phyloP scores from a whole-genome alignment of 2,329 filamentous ascomycete species.

The Lachnum nothofagi region DNA sequence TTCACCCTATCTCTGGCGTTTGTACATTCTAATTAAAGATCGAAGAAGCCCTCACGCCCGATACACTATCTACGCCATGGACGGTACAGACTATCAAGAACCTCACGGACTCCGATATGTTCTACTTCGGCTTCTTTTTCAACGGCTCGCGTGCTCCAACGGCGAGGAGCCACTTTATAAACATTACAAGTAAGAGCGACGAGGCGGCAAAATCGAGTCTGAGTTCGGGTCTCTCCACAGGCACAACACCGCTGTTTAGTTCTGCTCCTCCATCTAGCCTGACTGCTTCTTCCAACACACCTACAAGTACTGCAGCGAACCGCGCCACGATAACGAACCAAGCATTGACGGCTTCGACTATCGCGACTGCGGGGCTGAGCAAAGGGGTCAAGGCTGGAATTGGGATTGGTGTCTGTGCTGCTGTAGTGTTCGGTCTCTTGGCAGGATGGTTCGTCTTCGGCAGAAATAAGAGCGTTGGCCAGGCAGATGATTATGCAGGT shows the following conservation, averaged over 20 bases:
- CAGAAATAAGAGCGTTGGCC: background rate
- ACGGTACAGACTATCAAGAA: constrained; percentile 10
- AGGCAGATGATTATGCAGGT: background rate
- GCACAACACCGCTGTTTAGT: too few species aligned
- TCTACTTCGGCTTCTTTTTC: constrained; percentile 10
- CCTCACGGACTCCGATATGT: constrained; percentile 11
- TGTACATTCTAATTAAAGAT: background rate
- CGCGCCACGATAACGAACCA: background rate
- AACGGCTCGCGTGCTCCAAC: background rate
- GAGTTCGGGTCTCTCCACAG: background rate
- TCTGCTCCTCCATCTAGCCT: background rate
- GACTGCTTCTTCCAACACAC: background rate
- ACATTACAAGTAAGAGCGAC: constrained; percentile 6
- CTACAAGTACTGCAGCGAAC: background rate
- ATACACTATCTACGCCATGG: constrained; percentile 4
- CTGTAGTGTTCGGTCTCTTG: constrained; percentile 1
- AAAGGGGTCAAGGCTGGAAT: constrained; percentile 3
- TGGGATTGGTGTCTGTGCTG: constrained; percentile 5
- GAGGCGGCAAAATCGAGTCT: too few species aligned
- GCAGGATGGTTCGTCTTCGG: constrained; percentile 7
- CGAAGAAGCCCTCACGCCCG: background rate
- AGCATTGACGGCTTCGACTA: background rate
- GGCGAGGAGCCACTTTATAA: constrained; percentile 11
- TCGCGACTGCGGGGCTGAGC: background rate
- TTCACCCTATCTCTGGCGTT: background rate